Base-by-base conservation (phyloP, 371 early-diverging fungal genomes). In the Dentiscutata heterogama region DNA sequence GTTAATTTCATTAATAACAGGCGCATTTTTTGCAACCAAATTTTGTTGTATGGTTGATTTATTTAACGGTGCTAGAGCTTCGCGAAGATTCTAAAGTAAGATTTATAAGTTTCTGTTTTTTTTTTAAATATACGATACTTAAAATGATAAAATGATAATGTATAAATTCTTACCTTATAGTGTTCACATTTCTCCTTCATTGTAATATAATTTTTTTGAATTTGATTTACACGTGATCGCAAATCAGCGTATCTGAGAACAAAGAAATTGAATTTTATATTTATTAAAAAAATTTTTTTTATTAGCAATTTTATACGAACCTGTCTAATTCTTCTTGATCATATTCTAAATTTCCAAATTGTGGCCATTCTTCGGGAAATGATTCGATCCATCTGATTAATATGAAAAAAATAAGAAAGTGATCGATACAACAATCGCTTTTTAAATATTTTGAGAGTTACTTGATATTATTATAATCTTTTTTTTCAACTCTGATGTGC, bases 301-400 rank as follows among this genome's bases (percentile, higher is more conserved):
- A 25, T 14, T 51, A 35, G 51, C 25, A 27, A 72, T 53, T 2
- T 27, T 27, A 27, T 72, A 2, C n/a, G 10, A 25, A 78, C 53
- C 16, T 53, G 29, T 63, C 54, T 2, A 78, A 13, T 22, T 63
- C n/a, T 67, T 64, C 64, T 29, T 63, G n/a, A 31, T 78, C 50
- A 1, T 13, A 31, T 67, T 67, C 63, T 16, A 18, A 54, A 75
- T 46, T 42, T 60, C 20, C 22, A 61, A 16, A 6, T n/a, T 14
- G 25, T 29, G 79, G 68, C 79, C 79, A 78, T 67, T 67, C 53
- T 20, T 53, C 35, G 18, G 79, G 79, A 27, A 78, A 67, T 67
- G 79, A 78, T 53, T 78, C 67, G 16, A 78, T 78, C 79, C 79
- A 78, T 3, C 79, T 78, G 53, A 14, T 25, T 25, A 35, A 20